Percentiles rank a stretch among this genome's conserved stretches.
Conservation (phyloP, 2,329 filamentous ascomycete species). For the Ceratocystis harringtonii region DNA sequence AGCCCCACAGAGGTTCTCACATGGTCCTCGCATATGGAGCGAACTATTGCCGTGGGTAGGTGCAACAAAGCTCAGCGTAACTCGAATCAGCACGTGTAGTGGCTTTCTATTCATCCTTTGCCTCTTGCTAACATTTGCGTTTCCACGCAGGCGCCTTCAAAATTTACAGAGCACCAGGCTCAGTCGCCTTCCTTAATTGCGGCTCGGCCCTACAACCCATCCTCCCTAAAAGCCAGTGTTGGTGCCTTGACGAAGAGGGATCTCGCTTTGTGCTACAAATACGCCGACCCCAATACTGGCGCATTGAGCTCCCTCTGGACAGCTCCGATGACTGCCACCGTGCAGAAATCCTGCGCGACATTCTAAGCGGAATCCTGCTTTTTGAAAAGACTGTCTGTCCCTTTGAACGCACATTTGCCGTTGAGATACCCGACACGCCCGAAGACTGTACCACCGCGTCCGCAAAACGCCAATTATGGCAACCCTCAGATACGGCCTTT, state of each 20-base stretch:
- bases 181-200: slow-evolving; percentile 77
- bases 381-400: slow-evolving; percentile 84
- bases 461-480: slow-evolving; percentile 7
- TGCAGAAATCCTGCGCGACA: slow-evolving; percentile 51
- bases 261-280: slow-evolving; percentile 77
- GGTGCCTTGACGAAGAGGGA: slow-evolving; percentile 74
- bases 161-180: slow-evolving; percentile 74
- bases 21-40: slow-evolving; percentile 62
- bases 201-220: slow-evolving; percentile 74
- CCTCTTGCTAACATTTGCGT: background rate
- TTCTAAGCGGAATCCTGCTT: slow-evolving; percentile 57
- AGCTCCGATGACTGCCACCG: slow-evolving; percentile 44
- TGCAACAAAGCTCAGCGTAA: slow-evolving; percentile 12
- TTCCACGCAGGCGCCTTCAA: slow-evolving; percentile 47
- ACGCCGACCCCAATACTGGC: slow-evolving; percentile 70
- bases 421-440: slow-evolving; percentile 55
- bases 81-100: background rate
- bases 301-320: slow-evolving; percentile 60
- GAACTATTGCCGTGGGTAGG: slow-evolving; percentile 64
- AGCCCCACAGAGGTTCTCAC: slow-evolving; percentile 44
- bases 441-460: background rate
- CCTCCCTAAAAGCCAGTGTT: slow-evolving; percentile 78
- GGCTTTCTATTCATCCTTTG: background rate
- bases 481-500: slow-evolving; percentile 9
- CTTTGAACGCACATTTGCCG: slow-evolving; percentile 61